phyloP scores from a whole-genome alignment of 345 rosid genomes.

The Cardamine resedifolia region DNA sequence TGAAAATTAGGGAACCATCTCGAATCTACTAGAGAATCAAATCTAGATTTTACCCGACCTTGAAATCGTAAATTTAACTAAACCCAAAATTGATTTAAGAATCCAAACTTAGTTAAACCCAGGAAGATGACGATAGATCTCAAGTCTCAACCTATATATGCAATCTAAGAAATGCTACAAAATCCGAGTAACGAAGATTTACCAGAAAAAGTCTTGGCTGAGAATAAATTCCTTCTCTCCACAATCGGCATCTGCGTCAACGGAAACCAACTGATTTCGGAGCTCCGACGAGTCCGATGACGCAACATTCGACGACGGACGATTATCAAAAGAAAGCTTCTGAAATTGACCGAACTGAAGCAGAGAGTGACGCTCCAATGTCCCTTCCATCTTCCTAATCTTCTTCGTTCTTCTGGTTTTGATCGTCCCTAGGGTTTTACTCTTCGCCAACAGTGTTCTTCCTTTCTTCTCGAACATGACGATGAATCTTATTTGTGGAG shows the following conservation, averaged over 20 bases:
- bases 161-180: neutral
- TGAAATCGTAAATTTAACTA: neutral
- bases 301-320: slow-evolving; percentile 38
- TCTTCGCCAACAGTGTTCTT: slow-evolving; percentile 43
- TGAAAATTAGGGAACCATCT: neutral
- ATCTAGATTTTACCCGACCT: neutral
- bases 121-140: slow-evolving; percentile 1
- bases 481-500: neutral
- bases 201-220: slow-evolving; percentile 98
- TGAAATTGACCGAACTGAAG: slow-evolving; percentile 43
- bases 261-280: slow-evolving; percentile 31
- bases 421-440: slow-evolving; percentile 44
- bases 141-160: neutral
- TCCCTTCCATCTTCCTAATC: slow-evolving; percentile 48
- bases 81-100: neutral
- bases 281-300: slow-evolving; percentile 37
- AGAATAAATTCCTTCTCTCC: slow-evolving; percentile 75
- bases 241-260: slow-evolving; percentile 39
- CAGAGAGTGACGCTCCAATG: slow-evolving; percentile 46
- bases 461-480: slow-evolving; percentile 36
- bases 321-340: slow-evolving; percentile 35
- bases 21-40: neutral
- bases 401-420: slow-evolving; percentile 31
- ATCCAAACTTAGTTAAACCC: neutral
- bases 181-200: slow-evolving; percentile 11